phyloP scores from a whole-genome alignment of 2,329 filamentous ascomycete species.

The Penicillium polonicum region DNA sequence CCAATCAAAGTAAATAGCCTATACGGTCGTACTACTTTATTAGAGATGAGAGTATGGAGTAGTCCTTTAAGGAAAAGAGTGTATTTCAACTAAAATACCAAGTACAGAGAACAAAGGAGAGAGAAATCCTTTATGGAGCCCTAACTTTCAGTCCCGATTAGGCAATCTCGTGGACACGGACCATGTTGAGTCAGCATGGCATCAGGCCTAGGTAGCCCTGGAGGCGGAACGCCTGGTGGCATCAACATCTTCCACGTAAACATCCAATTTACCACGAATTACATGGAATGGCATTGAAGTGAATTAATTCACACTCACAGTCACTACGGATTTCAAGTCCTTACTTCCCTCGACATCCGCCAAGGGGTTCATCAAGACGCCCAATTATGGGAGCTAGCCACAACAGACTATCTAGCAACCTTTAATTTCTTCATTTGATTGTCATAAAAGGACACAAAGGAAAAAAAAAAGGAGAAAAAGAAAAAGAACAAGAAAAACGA shows the following conservation, averaged over 20 bases:
- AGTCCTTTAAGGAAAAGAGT: no score
- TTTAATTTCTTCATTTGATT: not conserved
- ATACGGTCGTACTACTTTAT: no score
- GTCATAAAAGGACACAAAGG: not conserved
- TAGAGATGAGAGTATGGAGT: no score
- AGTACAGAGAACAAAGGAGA: no score
- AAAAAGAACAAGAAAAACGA: no score
- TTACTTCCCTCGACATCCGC: not conserved
- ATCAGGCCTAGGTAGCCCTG: no score
- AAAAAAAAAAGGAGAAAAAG: not conserved
- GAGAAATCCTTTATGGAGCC: no score
- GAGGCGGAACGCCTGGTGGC: not conserved
- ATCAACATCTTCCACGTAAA: conserved; percentile 5
- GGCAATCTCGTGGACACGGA: not conserved
- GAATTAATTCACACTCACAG: not conserved
- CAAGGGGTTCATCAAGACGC: not conserved
- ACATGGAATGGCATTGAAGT: not conserved
- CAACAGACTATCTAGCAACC: not conserved
- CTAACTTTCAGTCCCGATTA: not conserved
- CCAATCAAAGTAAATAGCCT: no score
- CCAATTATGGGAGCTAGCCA: conserved; percentile 8
- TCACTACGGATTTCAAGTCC: not conserved
- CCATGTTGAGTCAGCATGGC: not conserved
- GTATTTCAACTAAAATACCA: no score
- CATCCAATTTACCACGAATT: not conserved